A percentile compares a stretch with the other conserved stretches of the same genome.
These are phyloP conservation scores for Waltergamsia citrina DNA, from an alignment of 2,329 filamentous ascomycete species.

Conservation along the genomic window DNA sequence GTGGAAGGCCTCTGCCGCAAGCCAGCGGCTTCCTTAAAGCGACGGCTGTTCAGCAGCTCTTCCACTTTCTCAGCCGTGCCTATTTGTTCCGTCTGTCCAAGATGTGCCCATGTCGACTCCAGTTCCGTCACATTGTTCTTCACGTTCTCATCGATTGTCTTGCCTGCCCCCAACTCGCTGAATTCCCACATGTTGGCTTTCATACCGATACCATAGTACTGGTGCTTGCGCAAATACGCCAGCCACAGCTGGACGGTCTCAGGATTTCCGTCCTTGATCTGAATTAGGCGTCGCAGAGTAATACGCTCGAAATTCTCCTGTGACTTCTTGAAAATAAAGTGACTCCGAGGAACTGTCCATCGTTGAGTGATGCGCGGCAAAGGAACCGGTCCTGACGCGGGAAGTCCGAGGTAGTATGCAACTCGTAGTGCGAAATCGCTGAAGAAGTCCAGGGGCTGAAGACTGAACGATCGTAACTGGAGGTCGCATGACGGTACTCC, in stretches of 20 bases:
- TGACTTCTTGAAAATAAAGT: slow-evolving; percentile 94
- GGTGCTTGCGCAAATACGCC: slow-evolving; percentile 83
- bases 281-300: slow-evolving; percentile 76
- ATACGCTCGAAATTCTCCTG: slow-evolving; percentile 97
- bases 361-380: slow-evolving; percentile 80
- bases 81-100: slow-evolving; percentile 40
- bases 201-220: slow-evolving; percentile 95
- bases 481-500: slow-evolving; percentile 83
- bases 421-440: slow-evolving; percentile 89
- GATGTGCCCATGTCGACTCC: slow-evolving; percentile 42
- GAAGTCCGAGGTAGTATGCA: slow-evolving; percentile 85
- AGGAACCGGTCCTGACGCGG: slow-evolving; percentile 76
- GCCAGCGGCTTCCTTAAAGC: slow-evolving; percentile 29
- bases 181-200: slow-evolving; percentile 97
- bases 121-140: slow-evolving; percentile 20
- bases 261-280: slow-evolving; percentile 85
- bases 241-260: slow-evolving; percentile 89
- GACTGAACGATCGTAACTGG: slow-evolving; percentile 83
- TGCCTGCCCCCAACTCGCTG: slow-evolving; percentile 49
- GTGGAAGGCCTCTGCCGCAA: slow-evolving; percentile 14
- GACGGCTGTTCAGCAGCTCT: slow-evolving; percentile 44
- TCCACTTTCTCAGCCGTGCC: slow-evolving; percentile 46
- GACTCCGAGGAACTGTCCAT: slow-evolving; percentile 84
- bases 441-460: slow-evolving; percentile 89
- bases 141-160: slow-evolving; percentile 12